Evolutionary conservation across 2,329 filamentous ascomycete species (phyloP).

Genomic region (Beauveria brongniartii): DNA sequence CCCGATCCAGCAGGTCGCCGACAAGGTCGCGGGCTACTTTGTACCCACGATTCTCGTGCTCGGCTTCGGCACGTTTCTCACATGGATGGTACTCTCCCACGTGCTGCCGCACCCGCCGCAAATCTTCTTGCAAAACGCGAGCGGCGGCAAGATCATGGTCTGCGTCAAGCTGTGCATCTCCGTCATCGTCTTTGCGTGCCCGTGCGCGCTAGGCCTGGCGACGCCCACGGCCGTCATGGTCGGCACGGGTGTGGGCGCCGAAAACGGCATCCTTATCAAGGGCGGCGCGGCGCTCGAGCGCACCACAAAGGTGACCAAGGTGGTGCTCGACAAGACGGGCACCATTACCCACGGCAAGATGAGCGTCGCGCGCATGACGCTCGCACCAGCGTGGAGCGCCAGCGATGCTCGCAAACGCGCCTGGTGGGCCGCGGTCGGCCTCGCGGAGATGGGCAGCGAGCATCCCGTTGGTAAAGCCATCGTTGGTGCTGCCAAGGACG

Average conservation of each 20-base stretch:
- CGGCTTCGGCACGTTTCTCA: constrained; percentile 74
- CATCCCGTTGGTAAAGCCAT: constrained; percentile 94
- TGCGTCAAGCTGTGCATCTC: constrained; percentile 97
- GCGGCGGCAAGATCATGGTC: constrained; percentile 90
- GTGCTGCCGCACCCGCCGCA: constrained; percentile 73
- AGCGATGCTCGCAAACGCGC: constrained; percentile 61
- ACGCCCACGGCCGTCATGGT: constrained; percentile 99
- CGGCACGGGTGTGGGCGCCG: constrained; percentile 90
- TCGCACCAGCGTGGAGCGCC: constrained; percentile 61
- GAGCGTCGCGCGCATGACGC: constrained; percentile 69
- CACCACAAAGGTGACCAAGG: constrained; percentile 79
- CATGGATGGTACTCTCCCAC: constrained; percentile 94
- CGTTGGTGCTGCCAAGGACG: constrained; percentile 62
- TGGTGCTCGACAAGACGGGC: constrained; percentile 93
- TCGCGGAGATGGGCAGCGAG: constrained; percentile 93
- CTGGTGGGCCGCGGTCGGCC: constrained; percentile 93
- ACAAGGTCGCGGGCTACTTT: constrained; percentile 87
- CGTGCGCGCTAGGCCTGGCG: constrained; percentile 89
- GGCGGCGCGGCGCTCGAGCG: constrained; percentile 87
- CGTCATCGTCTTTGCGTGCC: constrained; percentile 96
- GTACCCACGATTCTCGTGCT: constrained; percentile 82
- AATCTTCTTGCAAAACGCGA: constrained; percentile 73
- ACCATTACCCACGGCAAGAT: constrained; percentile 93
- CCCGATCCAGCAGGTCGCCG: constrained; percentile 88
- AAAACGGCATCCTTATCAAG: constrained; percentile 96